Base-by-base conservation (phyloP, 306 rosid genomes). In the Comarum palustre region DNA sequence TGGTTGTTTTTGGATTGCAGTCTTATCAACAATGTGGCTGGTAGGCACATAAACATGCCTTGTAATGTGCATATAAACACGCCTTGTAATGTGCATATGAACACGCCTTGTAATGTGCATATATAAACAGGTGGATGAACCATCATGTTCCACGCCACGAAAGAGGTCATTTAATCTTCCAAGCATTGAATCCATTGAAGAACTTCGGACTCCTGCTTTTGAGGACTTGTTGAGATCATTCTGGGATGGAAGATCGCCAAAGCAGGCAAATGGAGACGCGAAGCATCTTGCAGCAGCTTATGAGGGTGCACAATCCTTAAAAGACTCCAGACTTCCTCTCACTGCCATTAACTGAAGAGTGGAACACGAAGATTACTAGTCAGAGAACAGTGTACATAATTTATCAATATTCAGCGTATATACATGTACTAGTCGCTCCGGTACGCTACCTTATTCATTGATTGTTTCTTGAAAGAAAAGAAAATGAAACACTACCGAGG, bases 271-370 rank as follows among this genome's bases (percentile, higher is more conserved):
- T 78, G 99, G 99, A 77, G 99, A 95, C 72, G 73, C 84, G 31
- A 95, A 92, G 73, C 85, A 95, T 39, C 54, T 86, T 55, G 69
- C 82, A 59, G 96, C 84, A 68, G 83, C 86, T 12, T 84, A 81
- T 59, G 99, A 95, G 85, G 87, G 89, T 19, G 75, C 96, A 54
- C 96, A 88, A 59, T 86, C 97, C 38, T 85, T 88, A 58, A 91
- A 93, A 90, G 99, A 95, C 78, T 90, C 99, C 80, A 95, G 99
- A 84, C 83, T 86, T 78, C 99, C 99, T 84, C 96, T 95, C 78
- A 88, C 96, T 34, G 96, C 99, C 42, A 90, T 95, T 77, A 95
- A 95, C 84, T 95, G 87, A 84, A 62, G 75, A 65, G 81, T 31
- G 65, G 72, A 73, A 57, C 69, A n/a, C 6, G 41, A 14, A 22